A percentile compares a stretch with the other conserved stretches of the same genome.
These are phyloP conservation scores for Metschnikowia drakensbergensis DNA, from an alignment of 805 yeast species.

Conservation along the genomic window DNA sequence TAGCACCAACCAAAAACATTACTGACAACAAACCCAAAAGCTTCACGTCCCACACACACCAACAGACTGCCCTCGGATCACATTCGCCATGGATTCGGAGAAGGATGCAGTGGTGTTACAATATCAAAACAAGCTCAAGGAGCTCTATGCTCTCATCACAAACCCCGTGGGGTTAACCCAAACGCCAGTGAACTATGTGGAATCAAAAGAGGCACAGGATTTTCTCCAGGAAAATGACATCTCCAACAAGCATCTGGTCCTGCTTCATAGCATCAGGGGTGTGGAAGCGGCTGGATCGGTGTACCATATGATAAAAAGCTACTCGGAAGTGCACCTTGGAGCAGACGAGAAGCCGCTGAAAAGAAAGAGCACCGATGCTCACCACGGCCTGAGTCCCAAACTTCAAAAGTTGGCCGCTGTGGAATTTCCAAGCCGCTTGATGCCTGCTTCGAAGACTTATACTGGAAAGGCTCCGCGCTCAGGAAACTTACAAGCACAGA, in stretches of 20 bases:
- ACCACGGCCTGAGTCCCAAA: background rate
- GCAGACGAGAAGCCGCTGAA: slow-evolving; percentile 1
- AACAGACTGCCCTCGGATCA: background rate
- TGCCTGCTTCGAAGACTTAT: background rate
- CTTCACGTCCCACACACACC: background rate
- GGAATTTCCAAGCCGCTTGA: slow-evolving; percentile 11
- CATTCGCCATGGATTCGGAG: slow-evolving; percentile 7
- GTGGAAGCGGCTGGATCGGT: slow-evolving; percentile 4
- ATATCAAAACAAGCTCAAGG: slow-evolving; percentile 13
- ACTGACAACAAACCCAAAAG: background rate
- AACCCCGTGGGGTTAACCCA: slow-evolving; percentile 14
- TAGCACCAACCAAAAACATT: background rate
- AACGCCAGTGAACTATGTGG: background rate
- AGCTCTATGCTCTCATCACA: slow-evolving; percentile 17
- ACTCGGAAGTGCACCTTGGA: background rate
- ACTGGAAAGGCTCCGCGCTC: background rate
- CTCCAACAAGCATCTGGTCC: slow-evolving; percentile 6
- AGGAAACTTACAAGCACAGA: slow-evolving; percentile 18
- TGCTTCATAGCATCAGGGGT: slow-evolving; percentile 4
- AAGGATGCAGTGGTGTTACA: slow-evolving; percentile 5
- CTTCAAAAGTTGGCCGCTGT: slow-evolving; percentile 5
- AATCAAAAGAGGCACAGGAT: slow-evolving; percentile 6
- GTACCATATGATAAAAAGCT: background rate
- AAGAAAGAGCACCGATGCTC: background rate
- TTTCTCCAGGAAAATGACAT: slow-evolving; percentile 11